Evolutionary conservation across 2,329 filamentous ascomycete species (phyloP), one percentile per base, ranked within the genome.

Genomic region (Colletotrichum costaricense): DNA sequence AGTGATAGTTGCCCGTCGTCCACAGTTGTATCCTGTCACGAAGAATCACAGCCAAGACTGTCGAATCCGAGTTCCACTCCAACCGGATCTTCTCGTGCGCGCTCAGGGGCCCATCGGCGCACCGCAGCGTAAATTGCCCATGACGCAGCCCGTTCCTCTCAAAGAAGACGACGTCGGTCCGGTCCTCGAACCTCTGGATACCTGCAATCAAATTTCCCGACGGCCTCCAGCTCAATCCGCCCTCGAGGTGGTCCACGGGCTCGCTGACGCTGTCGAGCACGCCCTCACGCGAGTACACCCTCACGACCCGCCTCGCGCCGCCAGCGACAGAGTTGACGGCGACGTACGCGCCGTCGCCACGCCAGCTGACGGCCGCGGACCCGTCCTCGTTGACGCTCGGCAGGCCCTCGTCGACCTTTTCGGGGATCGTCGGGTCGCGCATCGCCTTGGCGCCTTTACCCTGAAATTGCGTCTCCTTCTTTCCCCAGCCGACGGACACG

Each of bases 1-100:
- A 99, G 80, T 98, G 94, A 77, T 99, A 99, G 81, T 99, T 99
- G 24, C 95, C 94, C 88, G 93, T 98, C 0, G 95, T 98, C 97
- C 97, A 99, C 1, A 99, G 86, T 80, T 99, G 97, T n/a, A 97
- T 85, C 69, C 91, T 89, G 75, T 95, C 90, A 38, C 86, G 86
- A 77, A 95, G 90, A 1, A 90, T 87, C n/a, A 98, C 92, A 6
- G 96, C 95, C 58, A 99, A 87, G 0, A 98, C 94, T 1, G 92
- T 96, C 0, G 97, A 99, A 80, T 99, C 96, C 5, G 91, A 88
- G 79, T 98, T 99, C 97, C 97, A 99, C 60, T 90, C 88, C 16
- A 99, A 85, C 33, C 85, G 84, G 67, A 97, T 92, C 63, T 88
- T 86, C 55, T 88, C 87, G 12, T 87, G 88, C 76, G 88, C 86